Percentiles rank a stretch among this genome's conserved stretches.
These are phyloP conservation scores for Tylopilus balloui DNA, from an alignment of 768 basidiomycete genomes.

Conservation along the genomic window DNA sequence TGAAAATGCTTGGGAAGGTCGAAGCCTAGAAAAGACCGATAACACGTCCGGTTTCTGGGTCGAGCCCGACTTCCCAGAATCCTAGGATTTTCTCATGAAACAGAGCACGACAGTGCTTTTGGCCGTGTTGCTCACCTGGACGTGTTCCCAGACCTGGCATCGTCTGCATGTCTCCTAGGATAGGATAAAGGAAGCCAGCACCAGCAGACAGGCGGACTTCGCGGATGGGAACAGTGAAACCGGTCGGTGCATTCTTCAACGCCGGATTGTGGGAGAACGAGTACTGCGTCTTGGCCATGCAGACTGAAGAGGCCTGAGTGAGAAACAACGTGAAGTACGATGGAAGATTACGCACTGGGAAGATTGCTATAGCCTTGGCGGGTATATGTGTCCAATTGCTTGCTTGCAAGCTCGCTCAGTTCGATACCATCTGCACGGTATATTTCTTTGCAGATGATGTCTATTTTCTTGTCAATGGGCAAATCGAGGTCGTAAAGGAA, in stretches of 20 bases:
- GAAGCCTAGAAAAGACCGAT: constrained; percentile 71
- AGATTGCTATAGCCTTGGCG: constrained; percentile 78
- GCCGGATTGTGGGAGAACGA: constrained; percentile 95
- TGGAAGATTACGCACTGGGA: constrained; percentile 53
- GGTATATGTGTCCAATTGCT: constrained; percentile 88
- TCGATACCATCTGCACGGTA: constrained; percentile 92
- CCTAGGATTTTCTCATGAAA: constrained; percentile 38
- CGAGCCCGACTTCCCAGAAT: constrained; percentile 88
- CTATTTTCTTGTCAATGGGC: constrained; percentile 85
- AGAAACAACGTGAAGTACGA: constrained; percentile 3
- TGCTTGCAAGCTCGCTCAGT: constrained; percentile 77
- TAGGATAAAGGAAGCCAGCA: constrained; percentile 92
- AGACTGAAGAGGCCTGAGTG: constrained; percentile 49
- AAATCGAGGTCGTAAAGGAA: constrained; percentile 88
- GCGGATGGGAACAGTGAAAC: constrained; percentile 90
- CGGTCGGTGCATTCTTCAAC: constrained; percentile 85
- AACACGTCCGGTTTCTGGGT: constrained; percentile 74
- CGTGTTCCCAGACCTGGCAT: constrained; percentile 96
- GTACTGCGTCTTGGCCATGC: constrained; percentile 97
- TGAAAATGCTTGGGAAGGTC: constrained; percentile 13
- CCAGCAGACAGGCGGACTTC: constrained; percentile 86
- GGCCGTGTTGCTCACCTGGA: constrained; percentile 52
- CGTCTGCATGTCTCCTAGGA: constrained; percentile 95
- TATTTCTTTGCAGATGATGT: constrained; percentile 81
- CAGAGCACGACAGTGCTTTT: background rate